Base-by-base conservation (phyloP, 225 moss, liverwort and hornwort genomes). In the Antitrichia curtipendula region DNA sequence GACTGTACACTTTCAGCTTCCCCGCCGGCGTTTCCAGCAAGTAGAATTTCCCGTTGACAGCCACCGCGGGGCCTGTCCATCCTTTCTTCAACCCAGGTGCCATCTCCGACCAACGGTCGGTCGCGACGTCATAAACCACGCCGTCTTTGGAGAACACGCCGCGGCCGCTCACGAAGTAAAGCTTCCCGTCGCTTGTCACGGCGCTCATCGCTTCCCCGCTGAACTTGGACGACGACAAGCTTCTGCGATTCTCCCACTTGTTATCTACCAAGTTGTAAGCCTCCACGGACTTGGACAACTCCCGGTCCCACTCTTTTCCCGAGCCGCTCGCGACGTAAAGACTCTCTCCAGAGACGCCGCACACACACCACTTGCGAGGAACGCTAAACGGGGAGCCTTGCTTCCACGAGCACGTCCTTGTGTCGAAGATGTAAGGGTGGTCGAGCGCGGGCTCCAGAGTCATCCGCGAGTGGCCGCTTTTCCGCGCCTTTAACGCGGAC, bases 351-450 rank as follows among this genome's bases (percentile, higher is more conserved):
- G 89, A 91, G 7, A 94, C 93, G 52, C 97, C 97, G 28, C 96
- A 96, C 13, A 94, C 97, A 64, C 97, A 97, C 97, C 97, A 97
- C 62, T 94, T 95, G 41, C 97, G 89, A 5, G 97, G 94, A 13
- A 95, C 94, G 8, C 71, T 47, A 29, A 97, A 96, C 6, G 89
- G 81, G 19, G 87, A 36, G 21, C 97, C 96, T 61, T 90, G 91
- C 49, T 76, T 93, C 97, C 97, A 97, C 47, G 81, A 12, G 71
- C 90, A 62, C 3, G 86, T 90, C 80, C 83, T 71, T 4, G 95
- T 93, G 63, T 97, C 95, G 87, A 95, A 97, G 47, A 96, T 83
- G 86, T 91, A 95, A 2, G 96, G 97, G 63, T 90, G 91, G 41
- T 95, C 88, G 6, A 97, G 92, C 7, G 97, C 97, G 24, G 97